Base-by-base conservation (phyloP, 208 protist species). In the Leptomonas pyrrhocoris region DNA sequence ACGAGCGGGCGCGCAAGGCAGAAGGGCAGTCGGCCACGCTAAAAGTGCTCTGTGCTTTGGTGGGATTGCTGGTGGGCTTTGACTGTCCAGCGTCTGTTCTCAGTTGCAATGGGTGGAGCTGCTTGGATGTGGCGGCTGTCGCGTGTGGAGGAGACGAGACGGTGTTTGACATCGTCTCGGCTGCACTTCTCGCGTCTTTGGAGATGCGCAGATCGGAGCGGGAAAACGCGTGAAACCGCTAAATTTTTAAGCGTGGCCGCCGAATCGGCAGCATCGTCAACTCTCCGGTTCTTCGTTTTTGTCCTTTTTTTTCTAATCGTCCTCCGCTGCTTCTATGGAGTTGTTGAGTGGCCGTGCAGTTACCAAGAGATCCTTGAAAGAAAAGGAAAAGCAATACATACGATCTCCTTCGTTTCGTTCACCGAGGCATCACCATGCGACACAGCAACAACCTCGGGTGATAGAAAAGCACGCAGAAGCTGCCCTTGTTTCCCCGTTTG, bases 81-180 rank as follows among this genome's bases (percentile, higher is more conserved):
- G 89, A 85, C 11, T 85, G 78, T 50, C 69, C 68, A 28, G 56
- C 63, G 5, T 34, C 72, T 12, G 31, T 70, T 19, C 46, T 88
- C 23, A 88, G 75, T 51, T 40, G 49, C 23, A 54, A 75, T 27
- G 84, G 80, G 15, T 76, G 81, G 49, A 91, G 62, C 28, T 92
- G 84, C 45, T 57, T 94, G 27, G 89, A 94, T 65, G 77, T 94
- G 30, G 79, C 79, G 18, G 77, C 81, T 0, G 34, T 70, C 8
- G 65, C 60, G 23, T 73, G 56, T 40, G 61, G 45, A 0, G 30
- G 48, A 7, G 70, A 74, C 36, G 80, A 58, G 19, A 77, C 62
- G 5, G 79, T 70, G 43, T 51, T 94, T 7, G 89, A 92, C 50
- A 49, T 88, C 12, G 61, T 90, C 9, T 49, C 80, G 4, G 49